Percentiles rank a stretch among this genome's conserved stretches.
Conservation (phyloP, 495 filamentous ascomycete species). For the Neurospora sp. region DNA sequence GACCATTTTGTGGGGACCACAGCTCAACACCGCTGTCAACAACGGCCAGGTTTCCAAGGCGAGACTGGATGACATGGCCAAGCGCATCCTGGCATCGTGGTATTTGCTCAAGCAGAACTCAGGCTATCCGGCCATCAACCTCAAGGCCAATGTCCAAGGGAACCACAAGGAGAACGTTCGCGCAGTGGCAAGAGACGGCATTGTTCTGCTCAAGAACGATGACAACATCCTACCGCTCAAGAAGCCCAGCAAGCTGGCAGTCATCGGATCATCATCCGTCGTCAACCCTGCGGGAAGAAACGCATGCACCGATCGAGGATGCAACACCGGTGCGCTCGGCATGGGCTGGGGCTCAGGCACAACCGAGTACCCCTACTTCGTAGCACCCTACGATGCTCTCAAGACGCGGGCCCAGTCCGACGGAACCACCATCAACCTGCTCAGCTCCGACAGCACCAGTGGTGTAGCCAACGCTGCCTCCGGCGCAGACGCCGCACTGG, state of each 20-base stretch:
- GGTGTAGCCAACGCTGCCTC: conserved; percentile 38
- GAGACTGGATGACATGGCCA: conserved; percentile 46
- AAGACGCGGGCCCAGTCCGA: conserved; percentile 35
- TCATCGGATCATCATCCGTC: conserved; percentile 69
- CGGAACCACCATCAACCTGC: conserved; percentile 38
- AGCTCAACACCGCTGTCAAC: conserved; percentile 39
- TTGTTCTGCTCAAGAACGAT: conserved; percentile 73
- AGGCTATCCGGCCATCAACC: conserved; percentile 37
- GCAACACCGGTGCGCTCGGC: conserved; percentile 49
- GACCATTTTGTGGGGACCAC: conserved; percentile 35
- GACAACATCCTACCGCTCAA: conserved; percentile 50
- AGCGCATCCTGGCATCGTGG: conserved; percentile 45
- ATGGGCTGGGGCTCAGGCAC: conserved; percentile 57
- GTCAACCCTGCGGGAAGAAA: conserved; percentile 46
- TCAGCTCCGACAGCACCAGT: conserved; percentile 40
- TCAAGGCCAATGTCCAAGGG: conserved; percentile 42
- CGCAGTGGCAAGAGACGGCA: conserved; percentile 46
- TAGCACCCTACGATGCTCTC: conserved; percentile 46
- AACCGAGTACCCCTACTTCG: conserved; percentile 46
- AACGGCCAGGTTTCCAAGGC: conserved; percentile 33
- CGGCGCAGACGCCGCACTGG: conserved; percentile 49
- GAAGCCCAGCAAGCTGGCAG: conserved; percentile 45
- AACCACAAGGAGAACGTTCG: conserved; percentile 49
- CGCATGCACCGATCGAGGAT: conserved; percentile 47
- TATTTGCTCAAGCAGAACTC: conserved; percentile 45